Base-by-base conservation (phyloP, 257 asterid genomes). In the Verbena officinalis region DNA sequence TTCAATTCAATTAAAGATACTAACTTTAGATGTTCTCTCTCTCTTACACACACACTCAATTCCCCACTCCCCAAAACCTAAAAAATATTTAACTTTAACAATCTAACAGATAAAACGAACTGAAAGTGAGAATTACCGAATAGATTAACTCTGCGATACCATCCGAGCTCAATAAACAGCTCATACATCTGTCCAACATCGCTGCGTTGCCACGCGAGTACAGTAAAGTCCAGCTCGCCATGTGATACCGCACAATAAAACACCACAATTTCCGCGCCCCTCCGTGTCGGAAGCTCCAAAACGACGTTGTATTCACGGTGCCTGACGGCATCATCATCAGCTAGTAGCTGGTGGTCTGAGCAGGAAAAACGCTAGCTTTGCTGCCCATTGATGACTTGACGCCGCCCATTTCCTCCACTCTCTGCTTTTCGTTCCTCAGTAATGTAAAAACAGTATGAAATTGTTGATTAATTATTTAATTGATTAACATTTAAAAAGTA, bases 321-420 rank as follows among this genome's bases (percentile, higher is more conserved):
- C 7, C 4, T 84, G 51, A 75, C 64, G 15, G 73, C 83, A 57
- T 86, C 93, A 9, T 69, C 83, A 75, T 50, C 4, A 88, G 49
- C 82, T 76, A 86, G 82, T 91, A 91, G 10, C 84, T 78, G 98
- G 94, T 20, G 98, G 98, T 62, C 67, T 80, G 13, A 96, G 98
- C 2, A 96, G 98, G 69, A 91, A 91, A 72, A 88, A 91, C 20
- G 98, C 98, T 58, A 91, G 77, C 81, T 86, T 91, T 58, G 98
- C 98, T 39, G 98, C 98, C n/a, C 98, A 91, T 91, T 58, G 96
- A 88, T 60, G 98, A 91, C 80, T 93, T 91, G 86, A 91, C 86
- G 68, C 98, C 96, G 56, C 96, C 98, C 96, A 88, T 86, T 42
- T 30, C 34, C 36, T 30, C 36, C 7, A 30, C 53, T 51, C 33